Conservation (phyloP, 2,329 filamentous ascomycete species). For the Pyrenochaeta sp. region DNA sequence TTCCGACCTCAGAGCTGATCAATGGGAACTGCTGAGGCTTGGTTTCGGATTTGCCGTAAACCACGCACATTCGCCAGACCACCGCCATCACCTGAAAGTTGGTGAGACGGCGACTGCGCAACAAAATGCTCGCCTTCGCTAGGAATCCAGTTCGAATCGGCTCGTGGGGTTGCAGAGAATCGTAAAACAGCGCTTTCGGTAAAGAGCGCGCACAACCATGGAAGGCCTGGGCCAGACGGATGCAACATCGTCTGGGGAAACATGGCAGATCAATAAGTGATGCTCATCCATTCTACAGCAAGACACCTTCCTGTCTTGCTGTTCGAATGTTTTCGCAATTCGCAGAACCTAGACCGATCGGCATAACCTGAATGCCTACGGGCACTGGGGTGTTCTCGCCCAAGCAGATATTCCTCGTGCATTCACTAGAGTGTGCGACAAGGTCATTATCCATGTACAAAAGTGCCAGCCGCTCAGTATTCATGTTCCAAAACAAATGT, state of each 20-base stretch:
- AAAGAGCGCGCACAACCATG: background rate
- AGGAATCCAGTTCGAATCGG: background rate
- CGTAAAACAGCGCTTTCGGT: background rate
- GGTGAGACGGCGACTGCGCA: slow-evolving; percentile 6
- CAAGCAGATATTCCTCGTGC: too few relatives aligned
- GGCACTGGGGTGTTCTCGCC: too few relatives aligned
- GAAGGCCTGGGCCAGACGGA: background rate
- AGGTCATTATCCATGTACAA: background rate
- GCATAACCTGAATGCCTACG: too few relatives aligned
- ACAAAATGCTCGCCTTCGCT: slow-evolving; percentile 1
- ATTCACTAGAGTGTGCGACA: too few relatives aligned
- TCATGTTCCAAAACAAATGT: too few relatives aligned
- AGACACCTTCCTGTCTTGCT: background rate
- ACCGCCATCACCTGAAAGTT: slow-evolving; percentile 2
- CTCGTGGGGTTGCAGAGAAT: background rate
- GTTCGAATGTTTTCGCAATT: too few relatives aligned
- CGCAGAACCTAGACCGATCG: too few relatives aligned
- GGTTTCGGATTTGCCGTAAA: slow-evolving; percentile 14
- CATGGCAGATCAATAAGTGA: background rate
- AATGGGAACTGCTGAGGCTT: slow-evolving; percentile 13
- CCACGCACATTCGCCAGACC: slow-evolving; percentile 7
- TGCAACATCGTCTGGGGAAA: background rate
- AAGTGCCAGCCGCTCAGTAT: background rate
- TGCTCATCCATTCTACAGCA: background rate
- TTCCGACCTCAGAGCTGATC: slow-evolving; percentile 16